Percentiles rank a stretch among this genome's conserved stretches.
These are phyloP conservation scores for Chlorella sp. DNA, from an alignment of 139 green algal genomes.

Conservation along the genomic window DNA sequence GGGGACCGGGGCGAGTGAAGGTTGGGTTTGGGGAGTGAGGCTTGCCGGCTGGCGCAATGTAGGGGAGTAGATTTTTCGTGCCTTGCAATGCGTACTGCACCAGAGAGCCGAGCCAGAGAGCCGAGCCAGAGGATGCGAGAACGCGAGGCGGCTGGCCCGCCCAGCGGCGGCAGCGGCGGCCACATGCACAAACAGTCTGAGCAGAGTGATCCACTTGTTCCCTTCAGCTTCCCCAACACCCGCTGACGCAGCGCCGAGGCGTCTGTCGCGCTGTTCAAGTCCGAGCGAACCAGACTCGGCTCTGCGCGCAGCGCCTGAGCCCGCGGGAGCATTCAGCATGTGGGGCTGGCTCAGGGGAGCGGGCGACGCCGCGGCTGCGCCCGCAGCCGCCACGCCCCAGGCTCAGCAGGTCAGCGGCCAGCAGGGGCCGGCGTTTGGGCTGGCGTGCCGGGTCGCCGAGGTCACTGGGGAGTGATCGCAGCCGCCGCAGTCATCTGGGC, in stretches of 20 bases:
- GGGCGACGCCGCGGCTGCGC: neutral
- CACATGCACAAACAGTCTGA: no score
- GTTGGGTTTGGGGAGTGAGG: neutral
- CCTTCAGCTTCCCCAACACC: no score
- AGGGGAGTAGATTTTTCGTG: no score
- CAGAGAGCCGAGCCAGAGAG: no score
- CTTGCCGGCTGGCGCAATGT: no score
- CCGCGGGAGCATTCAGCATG: neutral
- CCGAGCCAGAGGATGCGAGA: no score
- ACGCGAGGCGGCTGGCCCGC: no score
- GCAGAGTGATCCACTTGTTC: neutral
- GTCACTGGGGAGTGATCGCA: no score
- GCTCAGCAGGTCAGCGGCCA: neutral
- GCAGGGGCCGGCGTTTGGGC: neutral
- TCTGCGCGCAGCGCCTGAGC: neutral
- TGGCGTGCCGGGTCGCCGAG: neutral
- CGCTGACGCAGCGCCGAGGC: neutral
- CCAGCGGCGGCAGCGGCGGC: no score
- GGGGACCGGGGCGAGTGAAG: neutral
- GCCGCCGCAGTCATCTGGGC: no score
- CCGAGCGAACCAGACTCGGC: neutral
- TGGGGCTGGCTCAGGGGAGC: conserved; percentile 1
- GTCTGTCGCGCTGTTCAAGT: neutral
- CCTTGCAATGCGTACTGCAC: no score
- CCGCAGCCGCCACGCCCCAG: conserved; percentile 9